Conservation (phyloP, 192 early-diverging fungal genomes). For the Coemansia sp. region DNA sequence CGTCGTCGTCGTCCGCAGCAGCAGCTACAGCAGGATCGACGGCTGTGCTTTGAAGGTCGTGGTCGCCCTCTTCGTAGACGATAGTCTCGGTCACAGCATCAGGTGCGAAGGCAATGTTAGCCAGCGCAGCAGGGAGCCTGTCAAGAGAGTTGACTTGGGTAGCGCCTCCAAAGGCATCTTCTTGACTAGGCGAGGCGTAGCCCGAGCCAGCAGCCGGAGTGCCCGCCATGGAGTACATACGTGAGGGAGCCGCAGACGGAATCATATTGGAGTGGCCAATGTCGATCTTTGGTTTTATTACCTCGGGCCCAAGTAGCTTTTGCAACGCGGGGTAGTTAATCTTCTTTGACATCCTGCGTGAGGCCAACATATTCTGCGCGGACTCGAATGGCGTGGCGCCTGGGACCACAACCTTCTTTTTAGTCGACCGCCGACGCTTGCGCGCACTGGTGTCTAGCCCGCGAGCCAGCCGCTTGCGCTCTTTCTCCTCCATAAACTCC, state of each 20-base stretch:
- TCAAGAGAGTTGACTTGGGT: conserved; percentile 31
- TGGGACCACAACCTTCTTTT: conserved; percentile 32
- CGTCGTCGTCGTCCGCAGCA: conserved; percentile 48
- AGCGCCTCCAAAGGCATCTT: conserved; percentile 21
- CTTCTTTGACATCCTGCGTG: conserved; percentile 83
- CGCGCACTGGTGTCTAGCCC: conserved; percentile 29
- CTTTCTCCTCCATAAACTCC: conserved; percentile 74
- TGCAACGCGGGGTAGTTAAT: conserved; percentile 87
- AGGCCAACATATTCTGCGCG: conserved; percentile 68
- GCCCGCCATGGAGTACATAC: conserved; percentile 38
- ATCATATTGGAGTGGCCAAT: conserved; percentile 42
- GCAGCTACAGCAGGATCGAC: conserved; percentile 34
- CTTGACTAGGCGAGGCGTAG: conserved; percentile 34
- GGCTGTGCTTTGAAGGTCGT: conserved; percentile 54
- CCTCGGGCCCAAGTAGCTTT: conserved; percentile 63
- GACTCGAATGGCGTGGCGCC: conserved; percentile 76
- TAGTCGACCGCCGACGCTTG: conserved; percentile 36
- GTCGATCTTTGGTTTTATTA: conserved; percentile 32
- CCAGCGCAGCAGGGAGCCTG: conserved; percentile 42
- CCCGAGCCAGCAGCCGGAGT: conserved; percentile 32
- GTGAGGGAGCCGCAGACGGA: conserved; percentile 52
- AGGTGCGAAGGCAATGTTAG: conserved; percentile 16
- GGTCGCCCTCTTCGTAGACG: conserved; percentile 45
- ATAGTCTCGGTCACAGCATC: conserved; percentile 24
- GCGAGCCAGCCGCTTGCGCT: conserved; percentile 43